Evolutionary conservation across 495 filamentous ascomycete genomes (phyloP), one percentile per base, ranked within the genome.

Genomic region (Talaromyces wortmannii): DNA sequence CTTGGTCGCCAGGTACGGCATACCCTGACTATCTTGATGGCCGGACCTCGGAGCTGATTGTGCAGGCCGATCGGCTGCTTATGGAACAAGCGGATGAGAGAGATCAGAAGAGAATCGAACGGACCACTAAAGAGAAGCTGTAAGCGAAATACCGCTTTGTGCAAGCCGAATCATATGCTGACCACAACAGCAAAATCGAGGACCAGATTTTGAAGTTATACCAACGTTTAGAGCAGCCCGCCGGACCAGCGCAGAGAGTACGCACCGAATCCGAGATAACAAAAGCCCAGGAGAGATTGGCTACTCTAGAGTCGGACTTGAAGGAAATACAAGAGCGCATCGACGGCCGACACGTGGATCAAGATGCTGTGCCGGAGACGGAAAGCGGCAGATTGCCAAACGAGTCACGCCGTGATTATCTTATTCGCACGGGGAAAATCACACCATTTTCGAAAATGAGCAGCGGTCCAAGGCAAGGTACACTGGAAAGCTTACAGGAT

Each of bases 341-440:
- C 33, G 81, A 88, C 57, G 77, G 84, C 40, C 79, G 92, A 56
- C 82, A 85, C 52, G 69, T 77, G 51, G 72, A 75, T 33, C 70
- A 82, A 46, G 75, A 75, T 10, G 66, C 70, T 15, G 62, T 61
- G 1, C 61, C 63, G 6, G 68, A 74, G 18, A 62, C 61, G 48
- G 77, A 76, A 5, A 79, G 81, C 36, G 76, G 75, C 57, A 82
- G 80, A 51, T 67, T 91, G 56, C 83, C 88, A 13, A 84, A 86
- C 60, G 94, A 97, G 71, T 90, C 79, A 12, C 83, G 88, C 50
- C 81, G 92, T 48, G 91, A 95, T 31, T 97, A 90, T 66, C 79
- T 98, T 48, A 92, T 98, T 33, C 82, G 94, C 6, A 98, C 92
- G 0, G 94, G 94, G 51, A 96, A 97, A 68, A 98, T 98, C 60